Percentiles rank a stretch among this genome's conserved stretches.
Evolutionary conservation across 176 grass and related monocot genomes (phyloP).

Genomic region (Poa annua): DNA sequence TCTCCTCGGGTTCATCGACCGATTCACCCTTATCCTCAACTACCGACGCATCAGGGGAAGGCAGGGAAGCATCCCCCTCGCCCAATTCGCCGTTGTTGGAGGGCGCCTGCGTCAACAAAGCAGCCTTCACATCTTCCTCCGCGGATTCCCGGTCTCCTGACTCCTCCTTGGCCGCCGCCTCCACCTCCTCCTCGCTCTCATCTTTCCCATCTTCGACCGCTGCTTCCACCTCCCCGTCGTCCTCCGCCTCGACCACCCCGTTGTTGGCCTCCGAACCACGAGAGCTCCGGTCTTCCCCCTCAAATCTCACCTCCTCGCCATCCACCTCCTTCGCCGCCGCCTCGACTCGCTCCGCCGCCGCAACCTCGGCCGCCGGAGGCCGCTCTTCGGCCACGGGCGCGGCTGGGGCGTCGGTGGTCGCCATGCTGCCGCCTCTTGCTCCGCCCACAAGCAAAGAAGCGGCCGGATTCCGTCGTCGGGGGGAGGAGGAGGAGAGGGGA

Average conservation of each 20-base stretch:
- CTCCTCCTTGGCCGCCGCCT: constrained; percentile 10
- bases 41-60: neutral
- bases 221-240: neutral
- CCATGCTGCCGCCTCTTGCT: constrained; percentile 48
- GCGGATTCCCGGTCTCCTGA: neutral
- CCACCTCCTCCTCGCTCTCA: neutral
- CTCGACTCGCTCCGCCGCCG: constrained; percentile 12
- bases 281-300: neutral
- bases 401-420: constrained; percentile 19
- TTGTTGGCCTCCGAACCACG: neutral
- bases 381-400: constrained; percentile 25
- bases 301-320: constrained; percentile 24
- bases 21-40: constrained; percentile 33
- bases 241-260: neutral
- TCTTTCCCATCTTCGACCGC: neutral
- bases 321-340: neutral
- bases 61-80: constrained; percentile 28
- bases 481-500: neutral
- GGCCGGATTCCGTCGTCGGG: constrained; percentile 24
- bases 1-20: constrained; percentile 2
- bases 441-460: constrained; percentile 20
- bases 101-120: neutral
- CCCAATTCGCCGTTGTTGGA: constrained; percentile 35
- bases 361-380: neutral
- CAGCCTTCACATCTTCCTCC: neutral